These are phyloP conservation scores for Dipodascus albidus DNA, from an alignment of 805 yeast genomes.

Conservation along the genomic window DNA sequence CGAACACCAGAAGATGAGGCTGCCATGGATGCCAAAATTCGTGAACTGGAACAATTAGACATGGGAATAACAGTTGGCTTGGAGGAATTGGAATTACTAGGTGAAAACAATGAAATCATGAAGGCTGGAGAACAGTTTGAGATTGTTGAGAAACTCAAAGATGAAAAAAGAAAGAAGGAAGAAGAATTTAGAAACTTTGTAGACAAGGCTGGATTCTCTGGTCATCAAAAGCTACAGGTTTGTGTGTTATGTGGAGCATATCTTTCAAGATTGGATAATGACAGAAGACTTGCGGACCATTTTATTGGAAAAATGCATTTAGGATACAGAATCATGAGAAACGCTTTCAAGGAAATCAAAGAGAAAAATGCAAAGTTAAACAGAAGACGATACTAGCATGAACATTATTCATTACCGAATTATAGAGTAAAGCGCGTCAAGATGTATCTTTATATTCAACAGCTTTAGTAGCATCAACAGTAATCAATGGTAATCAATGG, in stretches of 20 bases:
- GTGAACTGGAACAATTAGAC: constrained; percentile 33
- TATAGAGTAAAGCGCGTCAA: too few species aligned
- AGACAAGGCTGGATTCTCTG: constrained; percentile 67
- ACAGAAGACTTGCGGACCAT: constrained; percentile 80
- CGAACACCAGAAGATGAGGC: constrained; percentile 65
- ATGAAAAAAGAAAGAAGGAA: constrained; percentile 41
- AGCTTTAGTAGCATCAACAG: too few species aligned
- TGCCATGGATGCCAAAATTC: constrained; percentile 24
- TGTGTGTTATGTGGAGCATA: constrained; percentile 88
- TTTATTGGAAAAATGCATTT: constrained; percentile 79
- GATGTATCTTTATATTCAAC: too few species aligned
- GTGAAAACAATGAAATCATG: constrained; percentile 37
- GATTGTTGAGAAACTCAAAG: constrained; percentile 32
- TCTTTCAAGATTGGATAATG: constrained; percentile 74
- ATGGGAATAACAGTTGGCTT: constrained; percentile 51
- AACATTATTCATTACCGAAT: too few species aligned
- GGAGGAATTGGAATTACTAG: constrained; percentile 50
- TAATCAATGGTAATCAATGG: too few species aligned
- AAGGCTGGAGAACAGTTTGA: constrained; percentile 34
- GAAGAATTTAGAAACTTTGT: constrained; percentile 46
- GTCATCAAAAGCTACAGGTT: constrained; percentile 83
- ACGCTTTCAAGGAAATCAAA: constrained; percentile 13
- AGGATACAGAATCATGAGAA: constrained; percentile 68
- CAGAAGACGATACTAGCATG: not conserved
- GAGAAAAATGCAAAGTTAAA: constrained; percentile 9